phyloP scores from a whole-genome alignment of 345 rosid genomes.

The Boechera stricta region DNA sequence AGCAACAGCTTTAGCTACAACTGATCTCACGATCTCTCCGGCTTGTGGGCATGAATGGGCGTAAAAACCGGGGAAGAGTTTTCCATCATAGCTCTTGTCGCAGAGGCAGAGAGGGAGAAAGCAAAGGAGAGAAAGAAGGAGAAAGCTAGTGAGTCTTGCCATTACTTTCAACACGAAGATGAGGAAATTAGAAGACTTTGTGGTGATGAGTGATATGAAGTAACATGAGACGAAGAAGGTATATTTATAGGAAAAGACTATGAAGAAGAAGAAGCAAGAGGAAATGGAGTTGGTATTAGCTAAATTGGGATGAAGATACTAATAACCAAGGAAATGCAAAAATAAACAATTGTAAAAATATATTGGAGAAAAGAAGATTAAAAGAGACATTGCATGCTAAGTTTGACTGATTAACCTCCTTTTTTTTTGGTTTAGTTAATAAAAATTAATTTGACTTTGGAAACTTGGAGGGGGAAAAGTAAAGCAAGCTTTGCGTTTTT shows the following conservation, averaged over 20 bases:
- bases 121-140: slow-evolving; percentile 56
- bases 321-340: slow-evolving; percentile 23
- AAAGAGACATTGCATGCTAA: slow-evolving; percentile 25
- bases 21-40: slow-evolving; percentile 56
- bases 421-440: slow-evolving; percentile 19
- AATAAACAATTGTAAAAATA: background rate
- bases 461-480: slow-evolving; percentile 26
- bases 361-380: background rate
- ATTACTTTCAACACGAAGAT: slow-evolving; percentile 32
- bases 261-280: slow-evolving; percentile 33
- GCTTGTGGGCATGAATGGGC: slow-evolving; percentile 72
- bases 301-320: slow-evolving; percentile 8
- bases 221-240: slow-evolving; percentile 22
- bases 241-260: slow-evolving; percentile 30
- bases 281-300: slow-evolving; percentile 55
- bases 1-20: slow-evolving; percentile 64
- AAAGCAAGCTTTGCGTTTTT: slow-evolving; percentile 32
- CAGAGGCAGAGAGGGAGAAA: slow-evolving; percentile 54
- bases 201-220: slow-evolving; percentile 37
- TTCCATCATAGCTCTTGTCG: slow-evolving; percentile 43
- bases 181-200: slow-evolving; percentile 23
- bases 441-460: slow-evolving; percentile 27
- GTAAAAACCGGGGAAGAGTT: slow-evolving; percentile 63
- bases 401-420: slow-evolving; percentile 37
- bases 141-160: slow-evolving; percentile 48